phyloP scores from a whole-genome alignment of 352 stramenopile species.

The Phytophthora hybrid region DNA sequence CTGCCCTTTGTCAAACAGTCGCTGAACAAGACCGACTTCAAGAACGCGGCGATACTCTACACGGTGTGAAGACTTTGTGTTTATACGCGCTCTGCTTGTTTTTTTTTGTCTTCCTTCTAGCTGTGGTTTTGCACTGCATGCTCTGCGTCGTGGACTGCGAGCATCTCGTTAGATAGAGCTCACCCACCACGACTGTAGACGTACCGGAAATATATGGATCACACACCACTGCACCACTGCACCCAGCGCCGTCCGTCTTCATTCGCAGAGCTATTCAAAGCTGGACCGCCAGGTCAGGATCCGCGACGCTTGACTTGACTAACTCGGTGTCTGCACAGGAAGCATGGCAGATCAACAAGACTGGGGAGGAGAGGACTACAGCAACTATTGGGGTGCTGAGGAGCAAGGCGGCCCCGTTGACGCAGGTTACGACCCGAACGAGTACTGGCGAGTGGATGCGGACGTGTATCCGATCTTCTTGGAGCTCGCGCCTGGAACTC shows the following conservation, averaged over 20 bases:
- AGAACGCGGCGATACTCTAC: conserved; percentile 39
- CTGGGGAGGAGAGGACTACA: conserved; percentile 10
- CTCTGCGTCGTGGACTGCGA: neutral
- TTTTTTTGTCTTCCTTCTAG: neutral
- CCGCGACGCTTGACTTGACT: conserved; percentile 21
- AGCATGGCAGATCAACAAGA: conserved; percentile 19
- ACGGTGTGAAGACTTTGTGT: conserved; percentile 17
- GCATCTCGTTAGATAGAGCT: conserved; percentile 8
- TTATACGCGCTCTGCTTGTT: conserved; percentile 4
- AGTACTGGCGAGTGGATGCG: conserved; percentile 64
- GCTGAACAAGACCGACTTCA: conserved; percentile 64
- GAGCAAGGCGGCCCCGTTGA: neutral
- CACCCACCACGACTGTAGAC: conserved; percentile 7
- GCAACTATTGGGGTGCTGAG: neutral
- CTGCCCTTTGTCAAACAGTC: conserved; percentile 59
- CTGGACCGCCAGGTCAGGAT: neutral
- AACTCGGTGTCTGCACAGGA: conserved; percentile 9
- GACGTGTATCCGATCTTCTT: conserved; percentile 49
- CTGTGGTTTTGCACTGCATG: conserved; percentile 4
- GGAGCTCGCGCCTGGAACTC: conserved; percentile 42
- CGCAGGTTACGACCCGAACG: conserved; percentile 27
- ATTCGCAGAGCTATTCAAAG: conserved; percentile 14
- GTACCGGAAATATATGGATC: conserved; percentile 24
- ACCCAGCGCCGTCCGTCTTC: neutral
- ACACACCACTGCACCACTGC: neutral